These are phyloP conservation scores for Russula foetens DNA, from an alignment of 768 basidiomycete species.

Conservation along the genomic window DNA sequence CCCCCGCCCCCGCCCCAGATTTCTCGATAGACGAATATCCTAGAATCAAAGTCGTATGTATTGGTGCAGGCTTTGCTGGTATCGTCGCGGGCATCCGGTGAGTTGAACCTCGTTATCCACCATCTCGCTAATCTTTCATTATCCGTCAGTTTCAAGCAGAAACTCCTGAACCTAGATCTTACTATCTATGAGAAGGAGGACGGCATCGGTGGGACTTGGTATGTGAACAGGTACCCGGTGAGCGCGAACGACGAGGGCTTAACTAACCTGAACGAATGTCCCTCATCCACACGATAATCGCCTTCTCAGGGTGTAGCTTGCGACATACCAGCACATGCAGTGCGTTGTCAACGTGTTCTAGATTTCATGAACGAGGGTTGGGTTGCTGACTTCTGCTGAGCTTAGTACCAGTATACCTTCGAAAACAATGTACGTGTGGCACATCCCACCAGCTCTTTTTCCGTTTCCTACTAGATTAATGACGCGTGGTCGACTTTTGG, in stretches of 20 bases:
- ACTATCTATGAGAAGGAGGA: slow-evolving; percentile 52
- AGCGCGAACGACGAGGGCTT: not conserved
- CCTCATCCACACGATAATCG: not conserved
- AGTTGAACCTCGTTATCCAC: not conserved
- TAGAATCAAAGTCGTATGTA: slow-evolving; percentile 45
- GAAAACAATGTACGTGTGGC: slow-evolving; percentile 11
- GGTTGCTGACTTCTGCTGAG: not conserved
- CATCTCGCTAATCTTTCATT: no score
- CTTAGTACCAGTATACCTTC: slow-evolving; percentile 14
- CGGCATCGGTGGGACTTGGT: slow-evolving; percentile 61
- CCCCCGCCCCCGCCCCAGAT: slow-evolving; percentile 6
- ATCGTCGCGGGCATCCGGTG: slow-evolving; percentile 52
- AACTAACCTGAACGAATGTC: not conserved
- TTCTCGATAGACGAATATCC: slow-evolving; percentile 47
- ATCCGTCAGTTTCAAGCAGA: slow-evolving; percentile 40
- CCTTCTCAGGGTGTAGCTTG: slow-evolving; percentile 10
- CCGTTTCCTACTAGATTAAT: slow-evolving; percentile 8
- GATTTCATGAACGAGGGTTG: not conserved
- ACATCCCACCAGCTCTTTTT: not conserved
- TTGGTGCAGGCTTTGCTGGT: slow-evolving; percentile 55
- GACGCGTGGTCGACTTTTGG: no score
- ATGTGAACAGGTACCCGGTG: slow-evolving; percentile 30
- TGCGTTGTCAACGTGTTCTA: not conserved
- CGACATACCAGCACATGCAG: slow-evolving; percentile 14
- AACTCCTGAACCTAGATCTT: slow-evolving; percentile 44